Base-by-base conservation (phyloP, 2,329 filamentous ascomycete genomes). In the Alternaria hordeiaustralica region DNA sequence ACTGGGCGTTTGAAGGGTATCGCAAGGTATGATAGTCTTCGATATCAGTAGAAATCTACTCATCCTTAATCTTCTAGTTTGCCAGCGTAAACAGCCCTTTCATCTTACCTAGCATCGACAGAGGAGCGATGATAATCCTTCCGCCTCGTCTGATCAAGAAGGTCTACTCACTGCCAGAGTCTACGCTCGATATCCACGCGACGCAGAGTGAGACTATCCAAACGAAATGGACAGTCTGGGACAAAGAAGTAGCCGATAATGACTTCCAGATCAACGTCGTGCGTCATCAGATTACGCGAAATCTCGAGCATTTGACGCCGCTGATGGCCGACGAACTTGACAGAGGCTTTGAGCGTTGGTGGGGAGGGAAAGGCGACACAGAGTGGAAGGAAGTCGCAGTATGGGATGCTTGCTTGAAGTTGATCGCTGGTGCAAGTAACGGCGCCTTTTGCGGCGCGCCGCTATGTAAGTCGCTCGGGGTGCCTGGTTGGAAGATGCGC, bases 181-280 rank as follows among this genome's bases (percentile, higher is more conserved):
- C 50, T 2, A 58, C 53, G n/a, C 58, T 68, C 28, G 66, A 68
- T 15, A 63, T 65, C 8, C 66, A 68, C 44, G 55, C 56, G 8
- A 68, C 66, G 9, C 66, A 68, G 18, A 61, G 54, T 25, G 66
- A 68, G 45, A 64, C 60, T 9, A 68, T 68, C 33, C 66, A 68
- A 33, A 63, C 66, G n/a, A 68, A 60, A 59, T 68, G 61, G 60
- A 68, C 66, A 9, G 60, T 68, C 20, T 63, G 66, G 63, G 66
- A 68, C 36, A 63, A 49, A 36, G 61, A 64, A 30, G 63, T 68
- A 21, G 57, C 60, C 9, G 57, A 64, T 21, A 63, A 68, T 12
- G 59, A 63, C 43, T 67, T 68, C 36, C 66, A 68, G 18, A 65
- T 68, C 58, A 68, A 68, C n/a, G 66, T 68, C 20, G 60, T 68